These are phyloP conservation scores for Aspergillus tubingensis DNA, from an alignment of 2,329 filamentous ascomycete genomes.

Conservation along the genomic window DNA sequence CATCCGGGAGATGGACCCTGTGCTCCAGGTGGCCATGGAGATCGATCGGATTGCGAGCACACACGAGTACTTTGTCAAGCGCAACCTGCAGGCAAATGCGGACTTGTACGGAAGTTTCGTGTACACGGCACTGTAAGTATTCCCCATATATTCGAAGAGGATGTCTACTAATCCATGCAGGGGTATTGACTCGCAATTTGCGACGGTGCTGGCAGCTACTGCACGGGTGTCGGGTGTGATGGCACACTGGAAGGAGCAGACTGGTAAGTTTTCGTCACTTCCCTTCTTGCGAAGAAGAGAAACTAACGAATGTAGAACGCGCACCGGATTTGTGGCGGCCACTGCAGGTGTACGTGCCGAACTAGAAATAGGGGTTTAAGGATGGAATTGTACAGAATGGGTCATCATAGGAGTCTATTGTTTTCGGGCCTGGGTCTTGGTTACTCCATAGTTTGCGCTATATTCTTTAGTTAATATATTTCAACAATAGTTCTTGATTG, in stretches of 20 bases:
- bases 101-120: constrained; percentile 44
- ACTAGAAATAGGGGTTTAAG: not conserved
- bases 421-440: no score
- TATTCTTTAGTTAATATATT: no score
- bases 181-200: not conserved
- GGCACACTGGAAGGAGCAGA: constrained; percentile 2
- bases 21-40: constrained; percentile 42
- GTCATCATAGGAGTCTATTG: no score
- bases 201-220: not conserved
- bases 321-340: not conserved
- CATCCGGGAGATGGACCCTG: constrained; percentile 29
- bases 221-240: not conserved
- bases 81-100: constrained; percentile 42
- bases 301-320: not conserved
- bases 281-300: not conserved
- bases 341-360: not conserved
- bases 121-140: constrained; percentile 39
- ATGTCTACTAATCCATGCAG: not conserved
- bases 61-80: constrained; percentile 41
- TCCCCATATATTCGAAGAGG: not conserved
- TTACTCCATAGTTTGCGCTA: no score
- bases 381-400: not conserved
- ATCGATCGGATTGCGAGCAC: constrained; percentile 40
- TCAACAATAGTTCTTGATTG: no score
- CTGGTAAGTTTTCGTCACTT: not conserved